A percentile compares a stretch with the other conserved stretches of the same genome.
phyloP scores from a whole-genome alignment of 2,329 filamentous ascomycete genomes.

The Hymenoscyphus albidus region DNA sequence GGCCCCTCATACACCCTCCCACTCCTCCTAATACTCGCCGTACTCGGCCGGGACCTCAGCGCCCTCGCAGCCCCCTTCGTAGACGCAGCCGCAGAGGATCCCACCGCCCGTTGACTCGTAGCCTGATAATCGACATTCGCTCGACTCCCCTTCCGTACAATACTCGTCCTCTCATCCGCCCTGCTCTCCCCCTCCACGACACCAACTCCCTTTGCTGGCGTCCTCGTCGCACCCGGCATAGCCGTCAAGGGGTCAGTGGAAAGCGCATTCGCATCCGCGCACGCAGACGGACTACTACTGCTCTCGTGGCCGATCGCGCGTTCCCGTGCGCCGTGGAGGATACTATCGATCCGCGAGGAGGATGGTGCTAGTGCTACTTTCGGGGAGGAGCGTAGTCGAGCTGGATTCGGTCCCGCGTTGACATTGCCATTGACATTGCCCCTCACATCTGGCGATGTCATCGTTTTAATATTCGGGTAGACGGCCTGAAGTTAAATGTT shows the following conservation, averaged over 20 bases:
- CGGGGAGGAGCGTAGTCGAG: background rate
- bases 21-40: constrained; percentile 17
- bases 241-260: background rate
- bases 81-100: background rate
- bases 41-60: constrained; percentile 12
- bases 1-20: constrained; percentile 9
- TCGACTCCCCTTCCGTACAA: constrained; percentile 32
- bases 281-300: background rate
- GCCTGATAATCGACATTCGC: constrained; percentile 26
- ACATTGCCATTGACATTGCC: background rate
- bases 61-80: constrained; percentile 8
- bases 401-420: background rate
- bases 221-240: background rate
- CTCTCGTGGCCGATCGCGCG: constrained; percentile 20
- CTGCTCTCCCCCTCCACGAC: constrained; percentile 25
- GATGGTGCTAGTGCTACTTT: background rate
- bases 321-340: constrained; percentile 26
- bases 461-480: background rate
- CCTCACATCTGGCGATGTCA: background rate
- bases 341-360: constrained; percentile 16
- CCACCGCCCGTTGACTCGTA: constrained; percentile 14
- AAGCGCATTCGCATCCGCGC: background rate
- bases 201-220: background rate
- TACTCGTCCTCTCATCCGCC: constrained; percentile 39
- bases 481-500: background rate